A percentile compares a stretch with the other conserved stretches of the same genome.
phyloP scores from a whole-genome alignment of 2,329 filamentous ascomycete genomes.

The Pseudocercospora fuligena region DNA sequence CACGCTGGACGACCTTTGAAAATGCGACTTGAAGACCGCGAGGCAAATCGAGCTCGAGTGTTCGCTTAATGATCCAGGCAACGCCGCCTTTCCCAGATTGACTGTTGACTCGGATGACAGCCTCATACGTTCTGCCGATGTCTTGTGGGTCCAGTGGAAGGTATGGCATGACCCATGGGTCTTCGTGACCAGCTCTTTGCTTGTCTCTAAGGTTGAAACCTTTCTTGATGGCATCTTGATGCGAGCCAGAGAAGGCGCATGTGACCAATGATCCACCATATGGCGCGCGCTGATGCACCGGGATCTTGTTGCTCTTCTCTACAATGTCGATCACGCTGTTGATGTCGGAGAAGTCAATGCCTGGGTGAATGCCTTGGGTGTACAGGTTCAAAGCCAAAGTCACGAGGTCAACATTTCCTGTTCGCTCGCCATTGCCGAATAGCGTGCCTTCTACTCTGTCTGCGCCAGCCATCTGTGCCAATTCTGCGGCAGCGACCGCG shows the following conservation, averaged over 20 bases:
- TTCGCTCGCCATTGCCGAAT: conserved; percentile 93
- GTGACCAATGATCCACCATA: conserved; percentile 93
- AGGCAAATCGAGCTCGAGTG: conserved; percentile 88
- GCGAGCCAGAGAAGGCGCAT: conserved; percentile 86
- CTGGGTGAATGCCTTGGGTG: conserved; percentile 84
- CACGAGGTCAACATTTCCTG: conserved; percentile 93
- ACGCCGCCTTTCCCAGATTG: conserved; percentile 94
- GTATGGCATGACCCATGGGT: conserved; percentile 84
- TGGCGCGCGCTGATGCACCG: conserved; percentile 84
- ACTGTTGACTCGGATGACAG: conserved; percentile 96
- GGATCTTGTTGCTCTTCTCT: conserved; percentile 92
- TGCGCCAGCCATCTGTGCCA: conserved; percentile 95
- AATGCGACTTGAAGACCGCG: conserved; percentile 92
- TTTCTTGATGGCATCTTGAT: conserved; percentile 97
- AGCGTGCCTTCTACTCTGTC: conserved; percentile 93
- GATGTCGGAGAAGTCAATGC: conserved; percentile 91
- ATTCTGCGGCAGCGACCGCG: conserved; percentile 84
- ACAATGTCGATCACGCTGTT: conserved; percentile 84
- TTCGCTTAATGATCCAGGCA: conserved; percentile 89
- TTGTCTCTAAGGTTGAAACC: conserved; percentile 72
- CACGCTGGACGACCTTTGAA: conserved; percentile 80
- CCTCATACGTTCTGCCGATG: conserved; percentile 96
- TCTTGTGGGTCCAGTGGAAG: conserved; percentile 91
- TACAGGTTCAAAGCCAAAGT: conserved; percentile 93
- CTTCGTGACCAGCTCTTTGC: conserved; percentile 63